These are phyloP conservation scores for Hortaea sp. DNA, from an alignment of 2,329 filamentous ascomycete genomes.

Conservation along the genomic window DNA sequence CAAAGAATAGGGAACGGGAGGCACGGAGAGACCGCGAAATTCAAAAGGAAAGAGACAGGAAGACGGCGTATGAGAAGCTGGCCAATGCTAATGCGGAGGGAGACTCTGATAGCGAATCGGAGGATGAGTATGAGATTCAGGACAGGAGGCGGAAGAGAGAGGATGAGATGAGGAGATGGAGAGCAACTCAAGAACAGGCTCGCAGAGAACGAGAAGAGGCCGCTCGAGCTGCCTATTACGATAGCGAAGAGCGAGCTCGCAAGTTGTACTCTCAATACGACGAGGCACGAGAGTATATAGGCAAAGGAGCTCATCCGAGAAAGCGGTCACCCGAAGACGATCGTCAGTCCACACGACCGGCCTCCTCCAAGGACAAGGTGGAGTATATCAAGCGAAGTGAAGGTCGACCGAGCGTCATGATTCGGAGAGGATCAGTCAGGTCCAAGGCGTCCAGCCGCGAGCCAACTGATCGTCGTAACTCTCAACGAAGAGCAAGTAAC, in stretches of 20 bases:
- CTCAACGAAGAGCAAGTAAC: conserved; percentile 16
- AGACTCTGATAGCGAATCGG: conserved; percentile 20
- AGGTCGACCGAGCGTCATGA: conserved; percentile 13
- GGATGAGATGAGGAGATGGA: conserved; percentile 15
- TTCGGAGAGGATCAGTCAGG: conserved; percentile 17
- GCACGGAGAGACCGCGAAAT: conserved; percentile 31
- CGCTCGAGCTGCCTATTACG: conserved; percentile 13
- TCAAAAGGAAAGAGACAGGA: conserved; percentile 28
- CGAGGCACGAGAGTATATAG: conserved; percentile 21
- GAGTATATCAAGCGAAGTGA: conserved; percentile 18
- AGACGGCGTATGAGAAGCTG: conserved; percentile 18
- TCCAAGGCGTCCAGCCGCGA: conserved; percentile 11
- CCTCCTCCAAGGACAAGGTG: conserved; percentile 18
- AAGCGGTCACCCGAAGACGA: conserved; percentile 8
- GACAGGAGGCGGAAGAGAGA: conserved; percentile 11
- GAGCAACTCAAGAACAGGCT: conserved; percentile 12
- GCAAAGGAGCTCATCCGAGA: conserved; percentile 1
- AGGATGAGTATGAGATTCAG: conserved; percentile 14
- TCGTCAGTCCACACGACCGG: conserved; percentile 15
- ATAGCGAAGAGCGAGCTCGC: conserved; percentile 13
- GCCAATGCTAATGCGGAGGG: conserved; percentile 10
- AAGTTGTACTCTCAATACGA: conserved; percentile 17
- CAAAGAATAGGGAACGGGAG: conserved; percentile 29
- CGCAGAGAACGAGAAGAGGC: conserved; percentile 15
- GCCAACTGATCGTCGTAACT: conserved; percentile 10